phyloP scores from a whole-genome alignment of 164 flowering plant species.

The Umbilicus rupestris region DNA sequence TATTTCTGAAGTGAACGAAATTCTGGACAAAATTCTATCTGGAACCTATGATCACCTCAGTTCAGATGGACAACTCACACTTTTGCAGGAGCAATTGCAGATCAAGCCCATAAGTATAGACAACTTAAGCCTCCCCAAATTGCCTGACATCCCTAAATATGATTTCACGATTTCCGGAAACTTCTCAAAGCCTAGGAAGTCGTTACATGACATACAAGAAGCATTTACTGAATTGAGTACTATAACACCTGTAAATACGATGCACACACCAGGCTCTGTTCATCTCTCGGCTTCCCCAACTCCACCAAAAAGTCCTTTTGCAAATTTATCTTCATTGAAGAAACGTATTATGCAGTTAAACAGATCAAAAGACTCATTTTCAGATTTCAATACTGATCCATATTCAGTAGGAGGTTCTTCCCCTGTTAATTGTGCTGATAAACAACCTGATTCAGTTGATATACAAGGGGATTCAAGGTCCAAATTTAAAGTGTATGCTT shows the following conservation, averaged over 20 bases:
- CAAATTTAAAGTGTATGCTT: slow-evolving; percentile 16
- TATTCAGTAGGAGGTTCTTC: slow-evolving; percentile 21
- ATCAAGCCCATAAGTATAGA: slow-evolving; percentile 38
- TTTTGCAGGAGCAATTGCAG: slow-evolving; percentile 54
- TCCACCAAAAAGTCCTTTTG: slow-evolving; percentile 42
- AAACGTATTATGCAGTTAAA: slow-evolving; percentile 26
- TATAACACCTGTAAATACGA: slow-evolving; percentile 13
- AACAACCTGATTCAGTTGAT: slow-evolving; percentile 20
- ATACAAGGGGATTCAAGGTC: slow-evolving; percentile 14
- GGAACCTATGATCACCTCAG: slow-evolving; percentile 33
- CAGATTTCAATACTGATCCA: slow-evolving; percentile 19
- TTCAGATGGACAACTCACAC: slow-evolving; percentile 34
- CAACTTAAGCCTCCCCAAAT: slow-evolving; percentile 40
- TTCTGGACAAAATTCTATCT: slow-evolving; percentile 46
- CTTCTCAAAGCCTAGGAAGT: slow-evolving; percentile 22
- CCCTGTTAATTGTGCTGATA: slow-evolving; percentile 10
- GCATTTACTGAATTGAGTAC: slow-evolving; percentile 10
- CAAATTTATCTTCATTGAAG: slow-evolving; percentile 32
- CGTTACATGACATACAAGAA: slow-evolving; percentile 18
- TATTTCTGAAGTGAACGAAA: slow-evolving; percentile 15
- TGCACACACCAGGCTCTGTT: slow-evolving; percentile 14
- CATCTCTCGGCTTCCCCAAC: slow-evolving; percentile 31
- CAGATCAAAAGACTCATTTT: slow-evolving; percentile 29
- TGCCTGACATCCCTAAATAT: slow-evolving; percentile 26
- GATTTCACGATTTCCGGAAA: slow-evolving; percentile 23